Evolutionary conservation across 352 stramenopile genomes (phyloP).

Genomic region (Globisporangium viniferum): DNA sequence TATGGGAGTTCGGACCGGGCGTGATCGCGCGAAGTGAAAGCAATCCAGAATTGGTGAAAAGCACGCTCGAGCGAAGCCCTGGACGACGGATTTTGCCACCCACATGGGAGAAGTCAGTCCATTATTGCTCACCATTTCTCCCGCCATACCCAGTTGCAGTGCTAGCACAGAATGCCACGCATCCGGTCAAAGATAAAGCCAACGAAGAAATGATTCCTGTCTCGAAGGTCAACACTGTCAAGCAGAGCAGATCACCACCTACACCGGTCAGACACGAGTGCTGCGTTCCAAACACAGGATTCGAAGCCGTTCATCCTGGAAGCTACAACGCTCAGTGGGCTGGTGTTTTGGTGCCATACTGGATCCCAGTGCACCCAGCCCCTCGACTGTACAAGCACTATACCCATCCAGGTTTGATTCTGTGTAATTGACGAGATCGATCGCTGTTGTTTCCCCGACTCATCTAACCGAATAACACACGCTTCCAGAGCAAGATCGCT

Average conservation of each 20-base stretch:
- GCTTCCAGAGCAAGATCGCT: neutral
- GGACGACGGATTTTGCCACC: slow-evolving; percentile 43
- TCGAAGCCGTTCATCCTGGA: neutral
- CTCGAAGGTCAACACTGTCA: neutral
- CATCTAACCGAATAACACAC: neutral
- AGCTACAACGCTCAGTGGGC: neutral
- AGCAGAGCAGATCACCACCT: neutral
- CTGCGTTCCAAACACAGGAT: neutral
- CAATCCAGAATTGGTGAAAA: neutral
- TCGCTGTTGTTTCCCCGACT: neutral
- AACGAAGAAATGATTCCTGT: neutral
- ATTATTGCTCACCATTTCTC: slow-evolving; percentile 49
- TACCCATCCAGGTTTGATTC: neutral
- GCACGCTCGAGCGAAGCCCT: slow-evolving; percentile 8
- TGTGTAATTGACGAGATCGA: neutral
- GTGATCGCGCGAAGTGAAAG: slow-evolving; percentile 6
- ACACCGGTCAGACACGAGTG: neutral
- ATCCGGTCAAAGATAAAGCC: neutral
- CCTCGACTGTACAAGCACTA: neutral
- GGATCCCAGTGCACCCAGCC: neutral
- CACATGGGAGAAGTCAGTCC: slow-evolving; percentile 50
- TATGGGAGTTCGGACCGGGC: slow-evolving; percentile 2
- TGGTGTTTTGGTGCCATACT: neutral
- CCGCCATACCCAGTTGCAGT: slow-evolving; percentile 53
- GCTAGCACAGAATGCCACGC: neutral